Base-by-base conservation (phyloP, 768 basidiomycete species). In the Crassisporium funariophilum region DNA sequence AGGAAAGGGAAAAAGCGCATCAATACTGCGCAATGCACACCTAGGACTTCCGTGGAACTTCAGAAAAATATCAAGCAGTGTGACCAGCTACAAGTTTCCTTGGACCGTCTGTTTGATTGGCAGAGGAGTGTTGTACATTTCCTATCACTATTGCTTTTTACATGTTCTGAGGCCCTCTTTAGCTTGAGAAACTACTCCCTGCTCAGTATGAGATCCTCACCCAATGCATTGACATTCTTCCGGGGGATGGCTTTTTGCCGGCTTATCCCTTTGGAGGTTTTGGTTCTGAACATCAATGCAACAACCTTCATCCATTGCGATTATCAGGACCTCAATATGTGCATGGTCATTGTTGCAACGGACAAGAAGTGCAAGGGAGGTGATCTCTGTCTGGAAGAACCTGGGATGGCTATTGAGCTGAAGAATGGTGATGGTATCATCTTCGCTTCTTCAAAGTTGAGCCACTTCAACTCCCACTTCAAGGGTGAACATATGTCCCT, bases 301-400 rank as follows among this genome's bases (percentile, higher is more conserved):
- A 9, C 24, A 11, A 49, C 48, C 2, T 5, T 8, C 4, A 21
- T 44, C 16, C 64, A 67, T 47, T 36, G 50, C 11, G 63, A 66
- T 41, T 15, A 16, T 4, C 22, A 42, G 9, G 61, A 64, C 51
- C 20, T 49, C 15, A 19, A 35, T n/a, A 27, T 66, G 11, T 67
- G 66, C 47, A 37, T 63, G 15, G 50, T 67, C 22, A 47, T 62
- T 12, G 42, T 46, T 17, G 41, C 60, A 24, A 46, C 50, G 3
- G 43, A 56, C 23, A n/a, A n/a, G n/a, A n/a, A n/a, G n/a, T 63
- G 56, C 41, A 34, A 38, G 41, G 64, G 61, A 21, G 66, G 64
- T 10, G 59, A 62, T 11, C 27, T 65, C 1, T 41, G 44, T 17
- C 38, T 65, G 2, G 35, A 49, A 38, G 63, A 67, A 41, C 43